Base-by-base conservation (phyloP, 345 rosid genomes). In the Abelmoschus esculentus region DNA sequence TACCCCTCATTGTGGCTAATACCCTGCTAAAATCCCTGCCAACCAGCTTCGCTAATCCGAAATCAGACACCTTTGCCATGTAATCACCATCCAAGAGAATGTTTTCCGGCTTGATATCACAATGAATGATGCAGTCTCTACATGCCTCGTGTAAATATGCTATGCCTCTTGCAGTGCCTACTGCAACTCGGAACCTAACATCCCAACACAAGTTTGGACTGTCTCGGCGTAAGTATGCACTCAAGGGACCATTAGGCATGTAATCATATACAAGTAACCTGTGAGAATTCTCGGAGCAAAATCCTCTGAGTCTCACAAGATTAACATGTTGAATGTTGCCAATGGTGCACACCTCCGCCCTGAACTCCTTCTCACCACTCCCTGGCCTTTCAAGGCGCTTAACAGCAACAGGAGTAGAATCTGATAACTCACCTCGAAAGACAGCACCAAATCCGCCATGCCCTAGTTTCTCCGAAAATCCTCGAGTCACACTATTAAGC, bases 361-460 rank as follows among this genome's bases (percentile, higher is more conserved):
- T 65, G 72, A 88, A 88, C 75, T 80, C 86, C 32, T 74, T 83
- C 73, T 86, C 88, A 0, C 87, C 93, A 13, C 86, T 80, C 19
- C 86, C 86, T 1, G 84, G 89, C 67, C 86, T 73, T 60, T 86
- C 88, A 9, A 88, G 81, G 77, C 88, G 86, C 72, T 88, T 88
- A 60, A 88, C 90, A 1, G 92, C 90, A 10, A 88, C 76, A 2
- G 2, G 73, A 10, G 80, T 74, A 46, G 89, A 76, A 77, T 80
- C 84, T 1, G 70, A 62, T 57, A 88, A 69, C 38, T 73, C 82
- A 0, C 92, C 90, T 68, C 78, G 77, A 69, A 86, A 86, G 32
- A 88, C 92, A 0, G 84, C 80, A 0, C 92, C 92, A 12, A 88
- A 88, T 63, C 92, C 92, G 4, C 92, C 92, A 2, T 84, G 83